Evolutionary conservation across 169 alveolate species (phyloP), one percentile per base, ranked within the genome.

Genomic region (Plasmodium malariae): DNA sequence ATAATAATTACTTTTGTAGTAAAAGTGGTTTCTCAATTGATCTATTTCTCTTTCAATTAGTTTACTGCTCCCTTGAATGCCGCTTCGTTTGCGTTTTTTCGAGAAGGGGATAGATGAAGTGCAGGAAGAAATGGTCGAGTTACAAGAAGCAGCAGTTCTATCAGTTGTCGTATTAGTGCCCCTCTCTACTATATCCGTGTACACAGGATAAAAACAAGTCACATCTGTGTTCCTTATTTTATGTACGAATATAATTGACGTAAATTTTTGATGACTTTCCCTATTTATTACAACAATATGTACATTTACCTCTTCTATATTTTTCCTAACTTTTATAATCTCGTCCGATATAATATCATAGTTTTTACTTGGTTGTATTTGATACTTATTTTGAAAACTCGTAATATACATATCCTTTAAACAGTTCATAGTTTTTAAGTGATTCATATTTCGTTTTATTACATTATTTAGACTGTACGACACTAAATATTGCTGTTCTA

Each of bases 321-420:
- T 32, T 26, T 45, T 67, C 28, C 63, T 78, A 40, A 78, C 28
- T 26, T 36, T 40, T 14, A 78, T 55, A 34, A 62, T 21, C 45
- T 78, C 78, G 4, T 78, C 60, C 19, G 74, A 30, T 30, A 63
- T 36, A 34, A 78, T 78, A n/a, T 78, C 89, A 54, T 78, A 78
- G 6, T 54, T 49, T 62, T 48, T 24, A 57, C 68, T 78, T 55
- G 65, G 78, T 34, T 30, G 36, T 34, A 78, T 78, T 40, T 26
- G 26, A 40, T 78, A 78, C 21, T 21, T 37, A 78, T 62, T 62
- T 62, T 26, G 49, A 54, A 63, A 78, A 11, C 11, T 30, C n/a
- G 57, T 63, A 21, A 78, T 68, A 57, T 78, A 65, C 21, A 43
- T 62, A 0, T 28, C 24, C 7, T 37, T 32, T 7, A 78, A 11